Evolutionary conservation across 345 rosid species (phyloP).

Genomic region (Eutrema japonicum): DNA sequence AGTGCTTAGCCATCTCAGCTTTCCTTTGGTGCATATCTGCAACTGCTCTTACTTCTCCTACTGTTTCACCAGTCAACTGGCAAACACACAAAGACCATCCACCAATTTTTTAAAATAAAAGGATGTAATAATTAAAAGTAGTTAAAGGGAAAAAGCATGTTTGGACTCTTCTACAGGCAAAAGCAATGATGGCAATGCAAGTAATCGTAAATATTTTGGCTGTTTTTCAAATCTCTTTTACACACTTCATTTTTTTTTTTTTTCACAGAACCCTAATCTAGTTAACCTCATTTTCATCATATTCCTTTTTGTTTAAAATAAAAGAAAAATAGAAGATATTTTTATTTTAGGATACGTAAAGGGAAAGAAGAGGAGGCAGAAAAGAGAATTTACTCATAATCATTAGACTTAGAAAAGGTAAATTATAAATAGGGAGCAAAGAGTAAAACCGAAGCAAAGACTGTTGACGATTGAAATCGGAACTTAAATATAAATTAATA

Average conservation of each 20-base stretch:
- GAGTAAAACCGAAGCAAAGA: conserved; percentile 45
- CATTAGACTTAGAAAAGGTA: conserved; percentile 30
- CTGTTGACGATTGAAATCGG: conserved; percentile 15
- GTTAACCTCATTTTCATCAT: conserved; percentile 29
- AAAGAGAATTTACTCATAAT: conserved; percentile 34
- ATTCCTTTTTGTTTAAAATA: conserved; percentile 12
- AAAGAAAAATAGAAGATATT: conserved; percentile 1
- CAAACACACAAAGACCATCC: conserved; percentile 38
- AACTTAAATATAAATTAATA: conserved; percentile 33
- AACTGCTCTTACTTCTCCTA: conserved; percentile 99
- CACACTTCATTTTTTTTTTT: not conserved
- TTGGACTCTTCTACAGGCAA: conserved; percentile 51
- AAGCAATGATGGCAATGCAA: conserved; percentile 47
- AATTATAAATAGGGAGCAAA: conserved; percentile 25
- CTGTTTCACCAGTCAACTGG: conserved; percentile 99
- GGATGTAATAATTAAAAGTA: conserved; percentile 43
- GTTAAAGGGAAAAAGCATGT: conserved; percentile 44
- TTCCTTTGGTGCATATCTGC: conserved; percentile 99
- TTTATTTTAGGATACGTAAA: conserved; percentile 22
- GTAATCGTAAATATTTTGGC: conserved; percentile 30
- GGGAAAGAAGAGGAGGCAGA: conserved; percentile 13
- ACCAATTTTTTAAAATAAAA: conserved; percentile 23
- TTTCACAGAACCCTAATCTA: conserved; percentile 36
- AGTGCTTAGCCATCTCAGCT: conserved; percentile 99
- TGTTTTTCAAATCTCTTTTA: conserved; percentile 25